phyloP scores from a whole-genome alignment of 139 green algal species.

The Haematococcus lacustris region DNA sequence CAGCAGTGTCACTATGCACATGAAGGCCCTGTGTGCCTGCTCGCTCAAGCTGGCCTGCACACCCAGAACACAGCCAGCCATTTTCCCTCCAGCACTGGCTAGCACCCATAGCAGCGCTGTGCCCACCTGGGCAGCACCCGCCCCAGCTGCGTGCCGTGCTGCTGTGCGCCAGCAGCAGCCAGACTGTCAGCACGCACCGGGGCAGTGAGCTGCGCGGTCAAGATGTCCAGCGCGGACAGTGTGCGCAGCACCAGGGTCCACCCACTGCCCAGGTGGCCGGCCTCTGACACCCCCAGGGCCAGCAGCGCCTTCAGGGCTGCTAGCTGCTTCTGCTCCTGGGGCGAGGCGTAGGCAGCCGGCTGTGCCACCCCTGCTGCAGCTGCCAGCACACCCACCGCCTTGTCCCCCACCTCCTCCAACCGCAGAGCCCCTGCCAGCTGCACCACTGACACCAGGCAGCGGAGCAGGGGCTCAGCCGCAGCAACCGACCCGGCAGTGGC shows the following conservation, averaged over 20 bases:
- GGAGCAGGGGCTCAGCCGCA: conserved; percentile 28
- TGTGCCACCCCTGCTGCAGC: conserved; percentile 11
- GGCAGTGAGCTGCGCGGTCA: conserved; percentile 43
- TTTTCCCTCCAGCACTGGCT: no score
- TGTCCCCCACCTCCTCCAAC: conserved; percentile 53
- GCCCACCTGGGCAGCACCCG: no score
- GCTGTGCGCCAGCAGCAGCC: no score
- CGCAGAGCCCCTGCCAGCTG: conserved; percentile 53
- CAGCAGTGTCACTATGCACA: no score
- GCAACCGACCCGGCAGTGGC: conserved; percentile 25
- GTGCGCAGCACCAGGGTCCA: conserved; percentile 70
- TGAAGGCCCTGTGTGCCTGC: no score
- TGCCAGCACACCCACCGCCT: conserved; percentile 37
- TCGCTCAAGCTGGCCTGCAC: no score
- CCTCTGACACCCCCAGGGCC: conserved; percentile 23
- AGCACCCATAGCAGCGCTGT: no score
- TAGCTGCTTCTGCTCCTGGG: conserved; percentile 50
- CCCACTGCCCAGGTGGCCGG: conserved; percentile 56
- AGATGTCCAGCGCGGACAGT: conserved; percentile 58
- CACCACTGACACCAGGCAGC: conserved; percentile 40
- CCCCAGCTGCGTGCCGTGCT: no score
- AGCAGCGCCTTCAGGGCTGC: conserved; percentile 40
- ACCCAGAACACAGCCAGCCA: no score
- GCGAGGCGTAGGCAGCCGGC: conserved; percentile 24
- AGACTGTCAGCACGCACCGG: no score